Evolutionary conservation across 306 rosid species (phyloP).

Genomic region (Abrus pulchellus): DNA sequence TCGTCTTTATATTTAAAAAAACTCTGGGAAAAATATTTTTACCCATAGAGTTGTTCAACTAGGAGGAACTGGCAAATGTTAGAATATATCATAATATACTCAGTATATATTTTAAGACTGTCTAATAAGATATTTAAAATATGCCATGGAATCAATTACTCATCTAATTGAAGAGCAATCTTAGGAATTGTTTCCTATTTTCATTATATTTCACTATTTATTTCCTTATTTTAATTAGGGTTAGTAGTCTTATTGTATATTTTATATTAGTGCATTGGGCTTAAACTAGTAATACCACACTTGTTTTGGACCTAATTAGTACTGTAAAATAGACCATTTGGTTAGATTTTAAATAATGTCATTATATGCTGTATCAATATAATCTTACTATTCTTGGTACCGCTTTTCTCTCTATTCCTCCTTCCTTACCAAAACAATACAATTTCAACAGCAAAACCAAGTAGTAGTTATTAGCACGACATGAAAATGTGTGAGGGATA

Average conservation of each 20-base stretch:
- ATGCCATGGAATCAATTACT: not conserved
- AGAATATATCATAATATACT: constrained; percentile 13
- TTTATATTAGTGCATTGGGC: not conserved
- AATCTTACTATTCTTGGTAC: not conserved
- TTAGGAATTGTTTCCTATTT: not conserved
- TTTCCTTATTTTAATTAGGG: not conserved
- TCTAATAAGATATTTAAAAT: not conserved
- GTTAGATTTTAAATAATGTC: not conserved
- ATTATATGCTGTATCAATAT: not conserved
- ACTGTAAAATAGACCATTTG: constrained; percentile 12
- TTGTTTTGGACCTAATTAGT: constrained; percentile 8
- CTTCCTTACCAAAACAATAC: constrained; percentile 16
- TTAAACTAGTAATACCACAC: constrained; percentile 1
- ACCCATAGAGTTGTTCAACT: not conserved
- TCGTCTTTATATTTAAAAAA: constrained; percentile 11
- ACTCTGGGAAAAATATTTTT: constrained; percentile 21
- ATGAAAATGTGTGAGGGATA: not conserved
- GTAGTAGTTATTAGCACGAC: constrained; percentile 8
- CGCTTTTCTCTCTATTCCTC: constrained; percentile 18
- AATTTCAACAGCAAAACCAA: constrained; percentile 14
- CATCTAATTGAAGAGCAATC: constrained; percentile 33
- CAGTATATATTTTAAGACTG: not conserved
- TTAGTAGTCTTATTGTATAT: not conserved
- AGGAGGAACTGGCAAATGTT: not conserved
- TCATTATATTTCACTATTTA: not conserved